phyloP scores from a whole-genome alignment of 2,329 filamentous ascomycete genomes.

The Monilinia aucupariae region DNA sequence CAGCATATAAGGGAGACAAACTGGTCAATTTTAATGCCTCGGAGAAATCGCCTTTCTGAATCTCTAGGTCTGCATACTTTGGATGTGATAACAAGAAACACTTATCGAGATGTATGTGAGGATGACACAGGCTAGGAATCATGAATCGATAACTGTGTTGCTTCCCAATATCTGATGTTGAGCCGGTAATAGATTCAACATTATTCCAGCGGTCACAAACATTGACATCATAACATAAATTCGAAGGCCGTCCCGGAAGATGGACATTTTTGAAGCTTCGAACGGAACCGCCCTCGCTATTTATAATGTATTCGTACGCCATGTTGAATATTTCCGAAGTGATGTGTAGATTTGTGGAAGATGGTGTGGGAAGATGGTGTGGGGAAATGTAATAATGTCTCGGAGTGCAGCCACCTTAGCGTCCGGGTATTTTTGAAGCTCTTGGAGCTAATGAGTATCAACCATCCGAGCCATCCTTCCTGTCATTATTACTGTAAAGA shows the following conservation, averaged over 20 bases:
- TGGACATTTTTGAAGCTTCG: constrained; percentile 28
- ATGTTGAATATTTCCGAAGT: background rate
- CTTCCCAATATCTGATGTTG: background rate
- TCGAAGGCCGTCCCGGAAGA: constrained; percentile 30
- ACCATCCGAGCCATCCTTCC: background rate
- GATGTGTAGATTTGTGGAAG: background rate
- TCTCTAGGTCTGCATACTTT: constrained; percentile 55
- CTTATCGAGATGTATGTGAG: constrained; percentile 69
- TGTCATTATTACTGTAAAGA: background rate
- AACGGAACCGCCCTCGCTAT: too few species aligned
- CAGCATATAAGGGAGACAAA: constrained; percentile 8
- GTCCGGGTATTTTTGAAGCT: constrained; percentile 3
- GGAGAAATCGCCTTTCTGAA: constrained; percentile 54
- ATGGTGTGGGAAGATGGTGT: background rate
- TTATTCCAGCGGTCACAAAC: constrained; percentile 17
- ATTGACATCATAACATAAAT: constrained; percentile 35
- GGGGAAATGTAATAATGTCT: background rate
- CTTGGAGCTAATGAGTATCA: background rate
- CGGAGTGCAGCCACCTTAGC: constrained; percentile 5
- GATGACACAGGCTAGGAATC: constrained; percentile 59
- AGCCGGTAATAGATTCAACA: constrained; percentile 32
- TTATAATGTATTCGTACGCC: background rate
- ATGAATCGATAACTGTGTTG: constrained; percentile 35
- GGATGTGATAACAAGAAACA: constrained; percentile 54
- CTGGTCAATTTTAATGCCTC: constrained; percentile 58